phyloP scores from a whole-genome alignment of 306 rosid genomes.

The Arachis stenosperma region DNA sequence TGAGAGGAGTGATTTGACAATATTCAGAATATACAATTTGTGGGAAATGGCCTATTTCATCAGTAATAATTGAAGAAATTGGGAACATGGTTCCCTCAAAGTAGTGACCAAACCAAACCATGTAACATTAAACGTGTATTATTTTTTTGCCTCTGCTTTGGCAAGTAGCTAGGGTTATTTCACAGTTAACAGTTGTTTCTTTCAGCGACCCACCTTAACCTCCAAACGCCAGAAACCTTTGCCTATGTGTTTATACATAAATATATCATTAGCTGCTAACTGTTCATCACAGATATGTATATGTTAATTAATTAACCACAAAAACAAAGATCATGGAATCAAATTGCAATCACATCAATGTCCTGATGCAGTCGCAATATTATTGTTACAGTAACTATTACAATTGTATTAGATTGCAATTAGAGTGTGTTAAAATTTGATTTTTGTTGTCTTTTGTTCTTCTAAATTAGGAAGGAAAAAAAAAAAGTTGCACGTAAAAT shows the following conservation, averaged over 20 bases:
- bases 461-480: no score
- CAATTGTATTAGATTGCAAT: no score
- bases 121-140: not conserved
- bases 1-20: no score
- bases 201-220: no score
- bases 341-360: no score
- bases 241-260: not conserved
- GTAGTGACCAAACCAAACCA: not conserved
- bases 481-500: no score
- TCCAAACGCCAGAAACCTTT: no score
- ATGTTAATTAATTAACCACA: not conserved
- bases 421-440: no score
- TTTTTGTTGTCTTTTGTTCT: no score
- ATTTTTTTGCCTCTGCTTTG: constrained; percentile 26
- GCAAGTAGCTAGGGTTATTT: constrained; percentile 24
- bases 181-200: not conserved
- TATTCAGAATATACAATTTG: not conserved
- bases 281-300: constrained; percentile 8
- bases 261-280: constrained; percentile 47
- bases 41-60: not conserved
- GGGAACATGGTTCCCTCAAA: constrained; percentile 15
- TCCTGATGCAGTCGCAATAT: no score
- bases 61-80: not conserved
- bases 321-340: not conserved
- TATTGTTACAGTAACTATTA: no score